Evolutionary conservation across 163 green algal genomes (phyloP), one percentile per base, ranked within the genome.

Genomic region (Chloromonas sp.): DNA sequence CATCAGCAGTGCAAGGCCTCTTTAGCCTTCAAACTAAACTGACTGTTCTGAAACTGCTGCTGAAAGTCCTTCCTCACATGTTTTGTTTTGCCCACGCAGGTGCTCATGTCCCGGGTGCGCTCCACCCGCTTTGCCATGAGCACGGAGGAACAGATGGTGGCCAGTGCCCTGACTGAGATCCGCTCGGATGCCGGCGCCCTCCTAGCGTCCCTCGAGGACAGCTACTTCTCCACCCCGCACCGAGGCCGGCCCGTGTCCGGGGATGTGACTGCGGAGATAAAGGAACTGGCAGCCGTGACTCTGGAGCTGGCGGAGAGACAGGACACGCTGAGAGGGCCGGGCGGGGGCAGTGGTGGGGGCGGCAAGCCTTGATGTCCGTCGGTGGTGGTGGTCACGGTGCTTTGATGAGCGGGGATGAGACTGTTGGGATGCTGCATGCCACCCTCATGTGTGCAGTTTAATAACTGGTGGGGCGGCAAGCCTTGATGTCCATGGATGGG

Each of bases 221-320:
- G 77, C 82, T 74, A 70, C 77, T 81, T 71, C 58, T 14, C 57
- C 61, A 84, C 70, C 62, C 78, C 66, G 62, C 60, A 77, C 61
- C 77, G 79, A 66, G 77, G 84, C 2, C 83, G 77, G 77, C 77
- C 66, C 66, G 5, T 74, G 66, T 5, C 66, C 66, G 66, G 5
- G 66, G 66, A 74, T 11, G 5, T 74, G 66, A 71, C 79, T 58
- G 59, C 59, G 59, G 79, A 82, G 59, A 59, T 82, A 2, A 14
- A 82, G 59, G 79, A 87, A 79, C 60, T 79, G 58, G 84, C 84
- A 2, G 36, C 62, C 3, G 36, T 77, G 1, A 59, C 83, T 60
- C 57, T 71, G 60, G 58, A 85, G 58, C n/a, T 84, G 66, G 5
- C 66, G 11, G 66, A 74, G 66, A 5, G 66, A 11, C 66, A 5